Base-by-base conservation (phyloP, 768 basidiomycete species). In the Termitomyces sp. region DNA sequence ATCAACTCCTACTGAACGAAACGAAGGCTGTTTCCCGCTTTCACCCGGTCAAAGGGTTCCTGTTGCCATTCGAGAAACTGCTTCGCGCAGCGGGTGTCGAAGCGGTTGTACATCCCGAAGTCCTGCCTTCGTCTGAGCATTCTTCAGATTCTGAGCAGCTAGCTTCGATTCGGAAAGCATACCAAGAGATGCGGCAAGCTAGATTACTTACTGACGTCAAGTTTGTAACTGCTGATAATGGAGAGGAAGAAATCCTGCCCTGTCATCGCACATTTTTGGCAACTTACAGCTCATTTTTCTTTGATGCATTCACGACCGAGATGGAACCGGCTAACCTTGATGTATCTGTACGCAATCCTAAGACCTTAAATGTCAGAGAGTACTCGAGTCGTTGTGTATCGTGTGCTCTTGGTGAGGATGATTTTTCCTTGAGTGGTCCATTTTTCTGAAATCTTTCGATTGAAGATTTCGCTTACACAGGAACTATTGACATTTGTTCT, bases 231-330 rank as follows among this genome's bases (percentile, higher is more conserved):
- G 61, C 56, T 6, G 63, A 51, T 26, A 33, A 30, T 38, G 51
- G 13, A 30, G 64, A 66, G 8, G 63, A 48, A 7, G 61, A 57
- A 18, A 62, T 55, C 4, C 64, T 77, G n/a, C 64, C 66, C 4
- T 78, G 74, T 1, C 79, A 80, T 61, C 72, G 75, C 5, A 57
- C 67, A 3, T 75, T 76, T 56, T 63, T 81, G 35, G 70, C 71
- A 16, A 72, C 71, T 4, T 68, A 60, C 35, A 71, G 69, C 60
- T 62, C 66, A 14, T 63, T 71, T 57, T 75, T 78, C 60, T 54
- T 59, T 16, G 61, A 68, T 48, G 52, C 62, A 18, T 73, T 77
- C 56, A 66, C 62, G 14, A 69, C 62, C 22, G 60, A 53, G 5
- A 70, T 67, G 49, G 43, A 49, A 26, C 3, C 24, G 26, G 73